Base-by-base conservation (phyloP, 495 filamentous ascomycete species). In the Penicillium robsamsonii region DNA sequence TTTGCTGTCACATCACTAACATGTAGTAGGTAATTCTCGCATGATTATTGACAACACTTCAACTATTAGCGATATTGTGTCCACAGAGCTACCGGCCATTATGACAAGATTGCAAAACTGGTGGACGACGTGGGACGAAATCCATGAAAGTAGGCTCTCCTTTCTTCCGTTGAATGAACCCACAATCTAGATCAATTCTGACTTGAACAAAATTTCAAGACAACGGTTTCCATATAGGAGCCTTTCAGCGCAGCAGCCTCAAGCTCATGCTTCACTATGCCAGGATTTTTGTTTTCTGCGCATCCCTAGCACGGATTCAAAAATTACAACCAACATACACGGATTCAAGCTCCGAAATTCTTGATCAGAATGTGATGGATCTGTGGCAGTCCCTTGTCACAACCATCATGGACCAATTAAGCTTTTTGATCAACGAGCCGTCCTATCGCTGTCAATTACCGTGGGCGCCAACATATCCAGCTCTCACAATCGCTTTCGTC, bases 121-220 rank as follows among this genome's bases (percentile, higher is more conserved):
- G 74, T 75, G 71, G 70, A 67, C 65, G 2, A 68, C 64, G 18
- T 76, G 74, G 74, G 74, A 76, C 47, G 67, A 74, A n/a, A 70
- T 75, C n/a, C 74, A 76, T 50, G 64, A 68, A 12, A 72, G 74
- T 75, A 52, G 58, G 74, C 33, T 20, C 3, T 8, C 25, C 25
- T 45, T 15, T 50, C 31, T 11, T 17, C 7, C 24, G 38, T 29
- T 29, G 9, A n/a, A 13, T 18, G 25, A 17, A 17, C 2, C 15
- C n/a, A 9, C 15, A 7, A 38, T 38, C 6, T 11, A 15, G 15
- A 17, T 27, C 17, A 13, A 13, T 5, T 31, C 25, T 50, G 1
- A 48, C 55, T 15, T 24, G 17, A 24, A 33, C 22, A 44, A 50
- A 51, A 4, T 12, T 22, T 27, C 11, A 54, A 75, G 72, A 73